Evolutionary conservation across 1,139 yeast species (phyloP).

Genomic region (Blastobotrys serpentis): DNA sequence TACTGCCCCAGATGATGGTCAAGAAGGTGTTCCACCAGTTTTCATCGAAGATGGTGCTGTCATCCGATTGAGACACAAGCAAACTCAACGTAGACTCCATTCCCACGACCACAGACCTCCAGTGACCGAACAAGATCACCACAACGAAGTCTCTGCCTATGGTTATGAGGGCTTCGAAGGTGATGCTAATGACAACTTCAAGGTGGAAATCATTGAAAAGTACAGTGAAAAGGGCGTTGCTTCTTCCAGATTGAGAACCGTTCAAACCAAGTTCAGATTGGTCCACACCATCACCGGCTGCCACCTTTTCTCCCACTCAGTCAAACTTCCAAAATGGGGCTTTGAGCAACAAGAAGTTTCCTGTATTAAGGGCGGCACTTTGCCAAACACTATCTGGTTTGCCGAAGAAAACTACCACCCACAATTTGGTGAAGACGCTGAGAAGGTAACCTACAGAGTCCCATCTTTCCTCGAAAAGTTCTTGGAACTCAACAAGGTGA

Average conservation of each 20-base stretch:
- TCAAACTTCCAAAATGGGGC: constrained; percentile 92
- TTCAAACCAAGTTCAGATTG: constrained; percentile 81
- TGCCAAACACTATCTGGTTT: constrained; percentile 79
- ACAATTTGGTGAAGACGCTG: constrained; percentile 44
- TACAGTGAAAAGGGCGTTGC: constrained; percentile 59
- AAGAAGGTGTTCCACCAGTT: constrained; percentile 41
- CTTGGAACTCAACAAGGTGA: constrained; percentile 72
- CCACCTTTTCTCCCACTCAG: constrained; percentile 80
- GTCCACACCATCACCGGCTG: constrained; percentile 90
- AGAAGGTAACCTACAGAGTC: constrained; percentile 58
- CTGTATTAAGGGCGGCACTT: constrained; percentile 78
- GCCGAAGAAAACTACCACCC: constrained; percentile 67
- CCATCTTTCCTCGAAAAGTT: constrained; percentile 70
- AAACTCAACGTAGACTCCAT: constrained; percentile 79
- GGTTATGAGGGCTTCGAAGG: constrained; percentile 91
- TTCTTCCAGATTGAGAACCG: constrained; percentile 64
- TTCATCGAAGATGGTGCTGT: constrained; percentile 75
- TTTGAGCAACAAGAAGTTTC: constrained; percentile 97
- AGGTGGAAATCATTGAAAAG: constrained; percentile 76
- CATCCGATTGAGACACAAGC: constrained; percentile 70
- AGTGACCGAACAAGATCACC: constrained; percentile 91
- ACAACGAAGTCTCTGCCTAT: constrained; percentile 88
- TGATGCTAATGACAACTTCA: constrained; percentile 93
- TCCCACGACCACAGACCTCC: constrained; percentile 96
- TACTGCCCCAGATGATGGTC: constrained; percentile 29